A percentile compares a stretch with the other conserved stretches of the same genome.
These are phyloP conservation scores for Trichoderma atrobrunneum DNA, from an alignment of 2,329 filamentous ascomycete genomes.

Conservation along the genomic window DNA sequence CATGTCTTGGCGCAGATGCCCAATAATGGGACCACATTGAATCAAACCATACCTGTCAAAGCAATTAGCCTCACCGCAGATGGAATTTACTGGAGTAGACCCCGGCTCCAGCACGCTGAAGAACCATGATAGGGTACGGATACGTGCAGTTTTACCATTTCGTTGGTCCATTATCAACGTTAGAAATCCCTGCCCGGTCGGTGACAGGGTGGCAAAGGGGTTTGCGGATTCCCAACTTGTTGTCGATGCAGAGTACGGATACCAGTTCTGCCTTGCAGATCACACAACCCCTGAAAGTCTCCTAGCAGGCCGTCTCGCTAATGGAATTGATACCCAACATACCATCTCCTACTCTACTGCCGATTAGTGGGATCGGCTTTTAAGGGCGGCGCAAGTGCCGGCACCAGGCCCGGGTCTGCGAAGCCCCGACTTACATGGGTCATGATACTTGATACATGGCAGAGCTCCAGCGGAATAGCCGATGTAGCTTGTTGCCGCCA, in stretches of 20 bases:
- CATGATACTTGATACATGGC: background rate
- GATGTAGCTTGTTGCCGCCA: background rate
- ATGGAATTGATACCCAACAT: background rate
- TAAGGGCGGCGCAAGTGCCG: slow-evolving; percentile 16
- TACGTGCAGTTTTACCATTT: background rate
- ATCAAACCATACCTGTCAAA: background rate
- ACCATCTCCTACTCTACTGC: background rate
- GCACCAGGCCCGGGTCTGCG: background rate
- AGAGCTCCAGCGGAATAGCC: background rate
- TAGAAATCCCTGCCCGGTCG: background rate
- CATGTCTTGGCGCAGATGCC: background rate
- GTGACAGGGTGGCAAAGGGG: background rate
- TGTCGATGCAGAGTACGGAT: background rate
- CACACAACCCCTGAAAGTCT: background rate
- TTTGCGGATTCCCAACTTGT: background rate
- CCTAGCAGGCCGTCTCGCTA: background rate
- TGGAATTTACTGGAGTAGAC: background rate
- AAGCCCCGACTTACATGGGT: background rate
- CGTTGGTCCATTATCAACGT: background rate
- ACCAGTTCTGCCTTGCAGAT: slow-evolving; percentile 1
- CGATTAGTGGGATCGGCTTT: slow-evolving; percentile 13
- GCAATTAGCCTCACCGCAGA: background rate
- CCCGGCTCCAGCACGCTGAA: background rate
- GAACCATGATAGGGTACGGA: background rate
- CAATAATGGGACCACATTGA: background rate